Base-by-base conservation (phyloP, 2,329 filamentous ascomycete genomes). In the Xylaria polymorpha region DNA sequence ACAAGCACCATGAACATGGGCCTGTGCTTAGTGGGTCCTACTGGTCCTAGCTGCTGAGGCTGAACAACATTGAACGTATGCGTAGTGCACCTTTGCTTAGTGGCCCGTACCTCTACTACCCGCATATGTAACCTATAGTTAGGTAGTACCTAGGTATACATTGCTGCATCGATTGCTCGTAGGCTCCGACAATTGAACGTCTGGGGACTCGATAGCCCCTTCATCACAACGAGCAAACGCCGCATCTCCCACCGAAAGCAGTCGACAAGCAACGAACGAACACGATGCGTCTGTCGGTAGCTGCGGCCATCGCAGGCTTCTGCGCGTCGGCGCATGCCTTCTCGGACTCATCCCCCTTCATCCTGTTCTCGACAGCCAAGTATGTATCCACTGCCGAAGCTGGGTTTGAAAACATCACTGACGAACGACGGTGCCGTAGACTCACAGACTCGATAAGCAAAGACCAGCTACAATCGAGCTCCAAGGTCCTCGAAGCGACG, bases 341-440 rank as follows among this genome's bases (percentile, higher is more conserved):
- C 80, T 90, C 88, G 71, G 91, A 97, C 81, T 94, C 94, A 1
- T 94, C 93, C 64, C 95, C 96, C 20, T 96, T 97, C 81, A 87
- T 97, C 79, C 83, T 98, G 73, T 91, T 97, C 80, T 98, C 95
- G 39, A 95, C 91, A 55, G 87, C 91, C 71, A 85, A 90, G 94
- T 97, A 90, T 77, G 91, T 77, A 63, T 55, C 66, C 32, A 56
- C n/a, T 22, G 29, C n/a, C 53, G 53, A 39, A 22, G 53, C 53
- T 22, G 12, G 35, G n/a, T 1, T 29, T 15, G 22, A 8, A 12
- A 39, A 12, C 15, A 18, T 35, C 4, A 18, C 66, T 67, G 53
- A 71, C 64, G 63, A 66, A 66, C 43, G 61, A 35, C 43, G 15
- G 35, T 57, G 37, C 58, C n/a, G 35, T 63, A 77, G 74, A 56